Evolutionary conservation across 495 filamentous ascomycete genomes (phyloP).

Genomic region (Talaromyces adpressus): DNA sequence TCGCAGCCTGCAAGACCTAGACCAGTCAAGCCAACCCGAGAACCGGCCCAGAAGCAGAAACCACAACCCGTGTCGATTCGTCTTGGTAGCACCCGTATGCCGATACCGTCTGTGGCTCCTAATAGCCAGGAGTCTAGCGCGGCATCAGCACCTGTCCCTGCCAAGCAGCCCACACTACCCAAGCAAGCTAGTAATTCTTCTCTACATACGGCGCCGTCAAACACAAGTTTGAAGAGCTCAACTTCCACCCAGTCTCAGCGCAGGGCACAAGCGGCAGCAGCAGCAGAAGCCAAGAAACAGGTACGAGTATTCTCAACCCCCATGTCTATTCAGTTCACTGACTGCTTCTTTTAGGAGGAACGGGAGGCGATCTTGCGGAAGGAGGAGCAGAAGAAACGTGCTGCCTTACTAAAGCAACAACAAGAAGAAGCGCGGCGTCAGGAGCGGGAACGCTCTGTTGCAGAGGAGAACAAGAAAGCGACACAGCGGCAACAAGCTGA

Average conservation of each 20-base stretch:
- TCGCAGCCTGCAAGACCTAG: conserved; percentile 46
- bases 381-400: conserved; percentile 59
- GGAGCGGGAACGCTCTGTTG: conserved; percentile 33
- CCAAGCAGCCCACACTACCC: conserved; percentile 40
- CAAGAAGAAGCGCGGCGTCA: conserved; percentile 43
- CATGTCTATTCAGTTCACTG: background rate
- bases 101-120: conserved; percentile 46
- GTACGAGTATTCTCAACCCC: conserved; percentile 12
- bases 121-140: conserved; percentile 51
- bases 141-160: conserved; percentile 23
- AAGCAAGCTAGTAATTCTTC: conserved; percentile 66
- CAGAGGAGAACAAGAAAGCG: conserved; percentile 58
- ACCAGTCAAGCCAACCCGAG: conserved; percentile 64
- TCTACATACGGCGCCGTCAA: conserved; percentile 56
- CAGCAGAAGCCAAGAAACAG: conserved; percentile 70
- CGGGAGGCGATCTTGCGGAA: conserved; percentile 70
- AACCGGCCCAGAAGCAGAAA: conserved; percentile 55
- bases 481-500: conserved; percentile 59
- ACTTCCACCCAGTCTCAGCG: conserved; percentile 50
- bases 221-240: conserved; percentile 62
- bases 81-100: conserved; percentile 64
- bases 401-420: conserved; percentile 43
- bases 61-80: conserved; percentile 75
- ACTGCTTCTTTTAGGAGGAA: conserved; percentile 47
- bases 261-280: conserved; percentile 55